Conservation (phyloP, 495 filamentous ascomycete genomes). For the Hyaloscypha bicolor region DNA sequence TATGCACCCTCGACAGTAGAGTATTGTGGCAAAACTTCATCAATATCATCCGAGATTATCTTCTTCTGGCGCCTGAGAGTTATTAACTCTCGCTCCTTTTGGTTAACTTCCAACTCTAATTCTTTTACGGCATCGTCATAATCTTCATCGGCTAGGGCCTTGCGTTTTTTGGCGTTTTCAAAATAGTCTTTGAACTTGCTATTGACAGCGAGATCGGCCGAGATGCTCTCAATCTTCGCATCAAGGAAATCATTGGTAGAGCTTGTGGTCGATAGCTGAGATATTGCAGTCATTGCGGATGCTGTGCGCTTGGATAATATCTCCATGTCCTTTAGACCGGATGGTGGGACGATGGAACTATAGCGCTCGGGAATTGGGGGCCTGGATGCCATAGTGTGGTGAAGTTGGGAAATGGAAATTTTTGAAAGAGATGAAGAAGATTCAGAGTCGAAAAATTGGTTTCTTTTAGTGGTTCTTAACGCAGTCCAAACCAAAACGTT, state of each 20-base stretch:
- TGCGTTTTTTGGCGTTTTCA: slow-evolving; percentile 5
- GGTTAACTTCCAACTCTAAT: slow-evolving; percentile 5
- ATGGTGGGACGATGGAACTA: slow-evolving; percentile 20
- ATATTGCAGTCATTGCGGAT: slow-evolving; percentile 16
- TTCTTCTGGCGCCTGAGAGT: slow-evolving; percentile 21
- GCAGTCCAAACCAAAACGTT: too few species aligned
- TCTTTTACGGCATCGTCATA: slow-evolving; percentile 3
- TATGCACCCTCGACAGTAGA: slow-evolving; percentile 18
- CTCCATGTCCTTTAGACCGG: not conserved
- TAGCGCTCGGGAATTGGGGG: slow-evolving; percentile 17
- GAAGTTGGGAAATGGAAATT: slow-evolving; percentile 5
- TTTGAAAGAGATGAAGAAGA: slow-evolving; percentile 3
- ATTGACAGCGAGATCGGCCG: slow-evolving; percentile 8
- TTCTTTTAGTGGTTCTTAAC: not conserved
- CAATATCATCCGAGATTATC: slow-evolving; percentile 17
- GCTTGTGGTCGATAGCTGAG: not conserved
- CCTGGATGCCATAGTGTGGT: slow-evolving; percentile 18
- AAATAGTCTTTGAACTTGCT: slow-evolving; percentile 8
- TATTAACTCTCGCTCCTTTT: not conserved
- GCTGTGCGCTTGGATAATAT: slow-evolving; percentile 10
- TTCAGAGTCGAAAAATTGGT: not conserved
- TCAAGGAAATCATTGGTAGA: slow-evolving; percentile 14
- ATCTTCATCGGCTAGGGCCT: slow-evolving; percentile 3
- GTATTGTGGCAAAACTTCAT: slow-evolving; percentile 16
- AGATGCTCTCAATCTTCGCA: slow-evolving; percentile 21